Conservation (phyloP, 495 filamentous ascomycete species). For the Peziza echinospora region DNA sequence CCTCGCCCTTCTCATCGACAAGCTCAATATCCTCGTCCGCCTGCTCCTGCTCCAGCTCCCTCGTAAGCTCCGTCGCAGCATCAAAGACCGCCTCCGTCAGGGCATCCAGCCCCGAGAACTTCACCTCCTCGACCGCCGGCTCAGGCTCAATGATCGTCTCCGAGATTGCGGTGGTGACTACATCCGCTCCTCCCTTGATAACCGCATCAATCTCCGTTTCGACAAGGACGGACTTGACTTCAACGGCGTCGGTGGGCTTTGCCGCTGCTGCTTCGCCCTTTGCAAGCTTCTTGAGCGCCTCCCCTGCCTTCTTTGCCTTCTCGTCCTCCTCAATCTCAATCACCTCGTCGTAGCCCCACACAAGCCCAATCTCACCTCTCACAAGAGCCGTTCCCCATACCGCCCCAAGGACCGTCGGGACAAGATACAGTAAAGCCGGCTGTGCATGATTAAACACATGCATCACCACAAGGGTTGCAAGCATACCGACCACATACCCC, state of each 20-base stretch:
- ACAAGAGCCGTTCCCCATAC: constrained; percentile 60
- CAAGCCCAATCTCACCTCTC: constrained; percentile 43
- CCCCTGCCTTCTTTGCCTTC: constrained; percentile 2
- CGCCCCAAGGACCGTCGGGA: constrained; percentile 56
- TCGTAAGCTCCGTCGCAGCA: background rate
- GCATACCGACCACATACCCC: constrained; percentile 65
- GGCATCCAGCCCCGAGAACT: too few relatives aligned
- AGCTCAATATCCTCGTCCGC: background rate
- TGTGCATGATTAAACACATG: constrained; percentile 61
- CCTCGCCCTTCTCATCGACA: background rate
- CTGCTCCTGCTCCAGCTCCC: background rate
- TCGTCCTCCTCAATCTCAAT: constrained; percentile 9
- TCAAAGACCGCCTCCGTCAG: too few relatives aligned
- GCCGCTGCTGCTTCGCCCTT: constrained; percentile 9
- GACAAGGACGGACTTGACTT: background rate
- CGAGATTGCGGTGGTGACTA: background rate
- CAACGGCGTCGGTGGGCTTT: constrained; percentile 1
- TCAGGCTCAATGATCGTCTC: background rate
- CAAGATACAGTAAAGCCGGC: constrained; percentile 80
- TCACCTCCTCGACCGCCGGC: too few relatives aligned
- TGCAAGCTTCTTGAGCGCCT: constrained; percentile 14
- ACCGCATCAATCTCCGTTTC: background rate
- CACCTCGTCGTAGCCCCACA: constrained; percentile 71
- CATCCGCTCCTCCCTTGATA: background rate
- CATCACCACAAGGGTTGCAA: constrained; percentile 55